Base-by-base conservation (phyloP, 176 grass and related monocot genomes). In the Carex littledalei region DNA sequence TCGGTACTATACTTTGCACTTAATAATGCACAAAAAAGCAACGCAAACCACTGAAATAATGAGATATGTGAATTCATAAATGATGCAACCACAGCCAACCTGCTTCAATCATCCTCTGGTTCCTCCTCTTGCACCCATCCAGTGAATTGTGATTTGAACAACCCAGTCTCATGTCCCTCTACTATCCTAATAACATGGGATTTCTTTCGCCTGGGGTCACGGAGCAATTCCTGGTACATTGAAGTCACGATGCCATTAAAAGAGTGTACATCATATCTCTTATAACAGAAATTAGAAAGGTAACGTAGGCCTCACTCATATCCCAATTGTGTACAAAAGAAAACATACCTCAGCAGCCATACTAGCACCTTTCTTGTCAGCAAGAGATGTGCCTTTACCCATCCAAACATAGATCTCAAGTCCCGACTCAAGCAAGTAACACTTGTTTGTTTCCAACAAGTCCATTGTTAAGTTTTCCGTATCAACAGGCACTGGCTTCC, bases 391-490 rank as follows among this genome's bases (percentile, higher is more conserved):
- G 86, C 22, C 91, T 94, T 94, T 95, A n/a, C 93, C 96, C 77
- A 92, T 84, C 96, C 96, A 99, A 73, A 95, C 84, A 76, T 90
- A 95, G 70, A 95, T 85, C 89, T 95, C 90, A 84, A 47, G 84
- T 50, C 87, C 91, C 15, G 87, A 92, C 41, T 94, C 91, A 67
- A 99, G 74, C 54, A 99, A 80, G 79, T 94, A 99, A 65, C 96
- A 95, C 80, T 95, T 95, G 71, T 93, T 95, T 92, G 93, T 91
- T 50, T 94, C 85, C 76, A 99, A 87, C 66, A 92, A 95, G 21
- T 94, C 91, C 32, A 85, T 86, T 32, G 62, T 66, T 86, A 99
- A 90, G 55, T 69, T 91, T 74, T 98, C 93, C 77, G 84, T 87
- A 89, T 73, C 63, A 74, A 92, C 77, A 34, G 86, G 81, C 13